Evolutionary conservation across 495 filamentous ascomycete species (phyloP).

Genomic region (Paragyromitra xinjiangensis): DNA sequence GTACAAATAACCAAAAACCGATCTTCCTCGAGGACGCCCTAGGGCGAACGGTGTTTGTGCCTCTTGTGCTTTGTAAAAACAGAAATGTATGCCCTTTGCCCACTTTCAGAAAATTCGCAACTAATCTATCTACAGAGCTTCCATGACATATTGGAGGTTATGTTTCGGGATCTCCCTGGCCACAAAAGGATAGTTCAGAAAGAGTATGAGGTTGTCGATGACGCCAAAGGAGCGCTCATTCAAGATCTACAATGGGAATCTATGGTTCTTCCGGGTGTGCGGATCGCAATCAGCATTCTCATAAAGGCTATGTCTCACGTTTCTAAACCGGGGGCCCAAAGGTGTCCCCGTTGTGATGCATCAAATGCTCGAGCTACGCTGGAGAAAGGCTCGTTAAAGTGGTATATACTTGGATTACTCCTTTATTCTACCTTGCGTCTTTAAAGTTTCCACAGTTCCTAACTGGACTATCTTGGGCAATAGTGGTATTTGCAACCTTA

Average conservation of each 20-base stretch:
- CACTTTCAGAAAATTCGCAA: background rate
- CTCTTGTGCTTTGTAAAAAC: constrained; percentile 12
- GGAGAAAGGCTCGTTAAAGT: background rate
- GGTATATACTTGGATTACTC: background rate
- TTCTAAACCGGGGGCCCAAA: background rate
- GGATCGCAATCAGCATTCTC: background rate
- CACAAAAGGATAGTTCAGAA: background rate
- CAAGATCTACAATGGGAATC: constrained; percentile 3
- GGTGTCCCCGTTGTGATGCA: background rate
- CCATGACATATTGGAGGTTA: constrained; percentile 6
- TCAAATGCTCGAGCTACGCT: background rate
- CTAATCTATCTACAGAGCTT: constrained; percentile 12
- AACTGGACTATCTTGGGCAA: background rate
- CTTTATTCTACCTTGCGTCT: background rate
- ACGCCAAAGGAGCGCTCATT: background rate
- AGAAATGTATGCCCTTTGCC: background rate
- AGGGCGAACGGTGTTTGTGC: constrained; percentile 4
- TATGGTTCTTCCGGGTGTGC: background rate
- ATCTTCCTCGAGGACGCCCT: constrained; percentile 11
- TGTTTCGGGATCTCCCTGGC: background rate
- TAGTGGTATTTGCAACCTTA: background rate
- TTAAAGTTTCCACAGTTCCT: background rate
- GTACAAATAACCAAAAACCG: background rate
- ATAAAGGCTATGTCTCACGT: background rate
- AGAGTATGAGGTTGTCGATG: constrained; percentile 5